Conservation (phyloP, 768 basidiomycete species). For the Tylopilus vinaceipallidus region DNA sequence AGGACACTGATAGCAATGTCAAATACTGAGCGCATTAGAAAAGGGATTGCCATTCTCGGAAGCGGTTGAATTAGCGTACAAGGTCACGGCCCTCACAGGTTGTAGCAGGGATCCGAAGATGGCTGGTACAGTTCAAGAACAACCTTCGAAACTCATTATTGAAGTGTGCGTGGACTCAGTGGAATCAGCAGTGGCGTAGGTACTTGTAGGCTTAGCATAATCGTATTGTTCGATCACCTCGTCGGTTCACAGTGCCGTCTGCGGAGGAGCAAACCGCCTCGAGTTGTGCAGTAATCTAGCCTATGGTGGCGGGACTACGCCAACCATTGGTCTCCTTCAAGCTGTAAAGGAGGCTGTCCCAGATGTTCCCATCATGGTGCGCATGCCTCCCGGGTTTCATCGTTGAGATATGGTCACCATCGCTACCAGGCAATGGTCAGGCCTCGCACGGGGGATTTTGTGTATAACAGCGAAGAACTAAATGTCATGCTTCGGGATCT, state of each 20-base stretch:
- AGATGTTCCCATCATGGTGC: conserved; percentile 67
- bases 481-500: conserved; percentile 78
- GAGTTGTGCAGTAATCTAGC: conserved; percentile 72
- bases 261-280: conserved; percentile 72
- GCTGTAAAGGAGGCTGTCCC: conserved; percentile 49
- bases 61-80: too few species aligned
- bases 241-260: conserved; percentile 51
- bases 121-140: conserved; percentile 2
- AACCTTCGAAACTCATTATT: conserved; percentile 23
- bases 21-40: too few species aligned
- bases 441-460: conserved; percentile 76
- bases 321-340: conserved; percentile 70
- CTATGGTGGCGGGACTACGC: conserved; percentile 79
- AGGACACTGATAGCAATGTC: too few species aligned
- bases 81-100: too few species aligned
- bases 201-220: conserved; percentile 8
- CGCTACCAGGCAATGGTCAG: conserved; percentile 69
- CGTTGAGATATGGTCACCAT: background rate
- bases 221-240: conserved; percentile 3
- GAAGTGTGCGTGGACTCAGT: conserved; percentile 81
- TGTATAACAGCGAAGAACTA: conserved; percentile 65
- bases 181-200: conserved; percentile 65
- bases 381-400: conserved; percentile 28
- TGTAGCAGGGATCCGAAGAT: conserved; percentile 8
- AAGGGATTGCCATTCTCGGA: conserved; percentile 4